phyloP scores from a whole-genome alignment of 2,329 filamentous ascomycete species.

The Exophiala sp. region DNA sequence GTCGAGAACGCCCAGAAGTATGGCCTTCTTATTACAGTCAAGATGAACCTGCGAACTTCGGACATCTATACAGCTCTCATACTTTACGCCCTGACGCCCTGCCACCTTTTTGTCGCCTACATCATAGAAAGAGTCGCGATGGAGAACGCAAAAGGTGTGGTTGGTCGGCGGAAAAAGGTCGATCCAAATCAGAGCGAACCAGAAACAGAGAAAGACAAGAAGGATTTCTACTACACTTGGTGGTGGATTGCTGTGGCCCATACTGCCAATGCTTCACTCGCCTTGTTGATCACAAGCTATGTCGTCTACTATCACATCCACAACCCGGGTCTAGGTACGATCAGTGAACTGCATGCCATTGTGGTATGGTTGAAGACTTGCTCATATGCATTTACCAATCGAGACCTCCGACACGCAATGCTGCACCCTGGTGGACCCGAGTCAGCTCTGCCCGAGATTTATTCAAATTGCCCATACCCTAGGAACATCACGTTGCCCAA shows the following conservation, averaged over 20 bases:
- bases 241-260: constrained; percentile 75
- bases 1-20: constrained; percentile 84
- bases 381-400: constrained; percentile 94
- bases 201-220: constrained; percentile 57
- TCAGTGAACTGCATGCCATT: constrained; percentile 86
- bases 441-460: constrained; percentile 73
- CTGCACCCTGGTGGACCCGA: constrained; percentile 69
- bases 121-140: constrained; percentile 83
- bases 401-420: constrained; percentile 87
- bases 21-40: constrained; percentile 87
- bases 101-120: constrained; percentile 85
- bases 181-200: constrained; percentile 55
- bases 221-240: constrained; percentile 72
- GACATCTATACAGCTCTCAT: constrained; percentile 72
- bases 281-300: constrained; percentile 73
- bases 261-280: constrained; percentile 76
- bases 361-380: constrained; percentile 95
- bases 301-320: constrained; percentile 89
- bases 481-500: constrained; percentile 85
- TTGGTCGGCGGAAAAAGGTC: constrained; percentile 52
- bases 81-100: constrained; percentile 83
- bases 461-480: constrained; percentile 80
- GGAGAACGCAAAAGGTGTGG: constrained; percentile 67
- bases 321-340: constrained; percentile 87
- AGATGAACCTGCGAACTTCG: constrained; percentile 76